Base-by-base conservation (phyloP, 805 yeast species). In the Pichia rugopelliculosa region DNA sequence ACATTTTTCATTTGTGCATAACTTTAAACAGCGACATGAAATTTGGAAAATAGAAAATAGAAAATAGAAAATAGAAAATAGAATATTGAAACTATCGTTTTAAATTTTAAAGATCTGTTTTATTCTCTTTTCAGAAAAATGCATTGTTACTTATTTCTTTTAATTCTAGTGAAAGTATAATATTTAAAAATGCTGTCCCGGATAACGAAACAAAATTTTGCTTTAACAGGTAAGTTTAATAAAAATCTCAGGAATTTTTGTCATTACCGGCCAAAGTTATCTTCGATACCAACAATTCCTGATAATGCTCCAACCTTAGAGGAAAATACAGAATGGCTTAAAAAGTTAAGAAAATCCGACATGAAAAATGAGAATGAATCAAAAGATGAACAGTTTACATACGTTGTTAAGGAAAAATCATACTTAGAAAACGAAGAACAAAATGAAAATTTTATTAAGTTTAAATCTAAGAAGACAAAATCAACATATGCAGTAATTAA, bases 241-340 rank as follows among this genome's bases (percentile, higher is more conserved):
- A 9, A 30, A 30, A 30, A n/a, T n/a, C n/a, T 30, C 10, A 30
- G 9, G n/a, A 15, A 30, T n/a, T 30, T 30, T n/a, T 30, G 18
- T 15, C 13, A 9, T 18, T 36, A 18, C n/a, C 2, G 13, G 3
- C 11, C 20, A 24, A 38, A n/a, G 1, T 38, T 18, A 12, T 34
- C 46, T 4, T 20, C 45, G 3, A 41, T 41, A 9, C 36, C 25
- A 8, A 20, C 44, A 3, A 45, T 62, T 6, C 71, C 71, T 1
- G 71, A 67, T 46, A 67, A 67, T 51, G 70, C 66, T 0, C 71
- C 71, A 10, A 59, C 65, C 3, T 42, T 59, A 8, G 37, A 49
- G 6, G 69, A 67, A 49, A 67, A 67, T 33, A 54, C 56, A 7
- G 56, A 58, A 41, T 67, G 70, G 70, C 54, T 67, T 2, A 15